These are phyloP conservation scores for Grosmannia penicillata DNA, from an alignment of 2,329 filamentous ascomycete genomes.

Conservation along the genomic window DNA sequence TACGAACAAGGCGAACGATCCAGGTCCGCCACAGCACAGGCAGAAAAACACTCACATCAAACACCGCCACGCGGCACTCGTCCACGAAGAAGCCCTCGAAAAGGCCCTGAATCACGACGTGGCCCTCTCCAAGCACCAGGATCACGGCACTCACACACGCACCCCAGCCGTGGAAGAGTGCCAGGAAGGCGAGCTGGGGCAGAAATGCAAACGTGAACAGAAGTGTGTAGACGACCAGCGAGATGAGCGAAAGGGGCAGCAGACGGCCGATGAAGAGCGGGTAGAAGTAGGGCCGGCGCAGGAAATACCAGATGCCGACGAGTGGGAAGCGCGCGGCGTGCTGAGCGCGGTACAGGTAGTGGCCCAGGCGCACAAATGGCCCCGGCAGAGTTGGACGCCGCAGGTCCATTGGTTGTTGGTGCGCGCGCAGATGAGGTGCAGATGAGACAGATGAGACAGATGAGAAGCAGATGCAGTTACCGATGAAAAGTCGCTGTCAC, in stretches of 20 bases:
- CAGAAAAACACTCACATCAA: conserved; percentile 46
- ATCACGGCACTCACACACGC: conserved; percentile 88
- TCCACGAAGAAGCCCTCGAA: conserved; percentile 76
- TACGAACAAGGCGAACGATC: too few relatives aligned
- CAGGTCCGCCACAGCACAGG: too few relatives aligned
- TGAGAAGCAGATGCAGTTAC: background rate
- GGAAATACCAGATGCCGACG: conserved; percentile 71
- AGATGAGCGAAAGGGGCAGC: conserved; percentile 68
- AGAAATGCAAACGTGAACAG: conserved; percentile 82
- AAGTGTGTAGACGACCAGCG: conserved; percentile 65
- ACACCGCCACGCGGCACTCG: conserved; percentile 64
- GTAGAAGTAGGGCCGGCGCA: conserved; percentile 62
- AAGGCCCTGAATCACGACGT: conserved; percentile 53
- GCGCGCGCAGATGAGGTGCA: background rate
- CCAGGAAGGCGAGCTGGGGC: conserved; percentile 77
- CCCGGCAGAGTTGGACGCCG: background rate
- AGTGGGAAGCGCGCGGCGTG: conserved; percentile 39
- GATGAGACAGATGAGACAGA: background rate
- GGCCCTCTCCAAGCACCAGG: conserved; percentile 68
- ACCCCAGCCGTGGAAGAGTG: conserved; percentile 72
- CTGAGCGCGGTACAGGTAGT: conserved; percentile 6
- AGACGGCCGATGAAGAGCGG: conserved; percentile 67
- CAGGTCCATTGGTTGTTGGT: background rate
- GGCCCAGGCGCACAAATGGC: conserved; percentile 2
- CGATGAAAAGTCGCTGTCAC: too few relatives aligned